Percentiles rank a stretch among this genome's conserved stretches.
Conservation (phyloP, 805 yeast genomes). For the Diddensiella santjacobensis region DNA sequence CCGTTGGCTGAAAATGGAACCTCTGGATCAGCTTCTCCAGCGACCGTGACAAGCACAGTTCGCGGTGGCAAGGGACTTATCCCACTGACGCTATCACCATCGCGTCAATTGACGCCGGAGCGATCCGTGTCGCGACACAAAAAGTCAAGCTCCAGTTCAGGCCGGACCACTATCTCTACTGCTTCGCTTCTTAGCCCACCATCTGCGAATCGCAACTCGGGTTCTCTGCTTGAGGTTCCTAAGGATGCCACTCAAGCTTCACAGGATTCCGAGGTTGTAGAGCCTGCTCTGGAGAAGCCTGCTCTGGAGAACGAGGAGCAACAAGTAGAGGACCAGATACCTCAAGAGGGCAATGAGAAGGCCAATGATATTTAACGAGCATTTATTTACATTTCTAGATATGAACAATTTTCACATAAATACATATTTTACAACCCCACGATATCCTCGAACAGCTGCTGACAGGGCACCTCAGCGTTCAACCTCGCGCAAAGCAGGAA, state of each 20-base stretch:
- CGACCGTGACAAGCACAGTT: background rate
- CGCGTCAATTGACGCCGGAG: slow-evolving; percentile 2
- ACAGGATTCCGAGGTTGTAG: background rate
- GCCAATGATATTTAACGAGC: background rate
- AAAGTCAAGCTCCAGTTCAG: background rate
- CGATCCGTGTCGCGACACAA: background rate
- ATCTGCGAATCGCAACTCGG: background rate
- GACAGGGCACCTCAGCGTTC: slow-evolving; percentile 78
- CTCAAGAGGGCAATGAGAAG: background rate
- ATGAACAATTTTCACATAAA: too few relatives aligned
- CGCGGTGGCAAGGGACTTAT: slow-evolving; percentile 17
- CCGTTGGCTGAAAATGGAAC: slow-evolving; percentile 1
- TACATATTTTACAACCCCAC: too few relatives aligned
- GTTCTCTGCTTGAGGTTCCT: background rate
- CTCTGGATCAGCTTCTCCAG: slow-evolving; percentile 3
- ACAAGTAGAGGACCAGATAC: background rate
- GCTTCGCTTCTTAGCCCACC: background rate
- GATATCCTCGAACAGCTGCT: slow-evolving; percentile 68
- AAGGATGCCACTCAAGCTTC: too few relatives aligned
- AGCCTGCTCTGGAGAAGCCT: background rate
- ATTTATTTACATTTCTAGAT: too few relatives aligned
- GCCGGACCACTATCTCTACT: background rate
- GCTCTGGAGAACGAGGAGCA: background rate
- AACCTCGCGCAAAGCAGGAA: slow-evolving; percentile 84
- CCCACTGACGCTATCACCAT: slow-evolving; percentile 25